Conservation (phyloP, 495 filamentous ascomycete species). For the Aspergillus kassunensis region DNA sequence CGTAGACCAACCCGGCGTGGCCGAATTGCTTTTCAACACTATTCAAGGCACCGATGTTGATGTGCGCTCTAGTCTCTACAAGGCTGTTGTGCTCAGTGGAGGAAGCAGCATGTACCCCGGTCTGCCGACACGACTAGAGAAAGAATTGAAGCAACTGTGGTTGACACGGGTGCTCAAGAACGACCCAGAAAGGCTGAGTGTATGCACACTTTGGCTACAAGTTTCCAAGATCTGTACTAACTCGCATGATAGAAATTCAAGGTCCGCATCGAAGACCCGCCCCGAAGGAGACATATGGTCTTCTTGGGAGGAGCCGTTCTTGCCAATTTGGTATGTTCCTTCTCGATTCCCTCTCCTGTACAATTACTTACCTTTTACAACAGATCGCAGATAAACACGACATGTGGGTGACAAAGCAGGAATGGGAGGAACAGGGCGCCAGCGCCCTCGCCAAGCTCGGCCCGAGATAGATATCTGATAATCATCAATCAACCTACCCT, state of each 20-base stretch:
- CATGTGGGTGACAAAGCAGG: constrained; percentile 97
- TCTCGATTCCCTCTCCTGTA: not conserved
- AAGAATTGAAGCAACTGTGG: constrained; percentile 98
- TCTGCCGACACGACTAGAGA: constrained; percentile 89
- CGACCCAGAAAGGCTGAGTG: constrained; percentile 84
- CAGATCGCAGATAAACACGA: constrained; percentile 94
- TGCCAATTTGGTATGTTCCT: constrained; percentile 72
- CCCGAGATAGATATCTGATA: constrained; percentile 37
- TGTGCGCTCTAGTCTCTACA: constrained; percentile 87
- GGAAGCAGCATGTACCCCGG: constrained; percentile 99
- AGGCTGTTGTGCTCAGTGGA: constrained; percentile 93
- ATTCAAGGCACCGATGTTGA: constrained; percentile 96
- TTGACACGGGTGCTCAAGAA: constrained; percentile 84
- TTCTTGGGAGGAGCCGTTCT: constrained; percentile 96
- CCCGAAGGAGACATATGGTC: constrained; percentile 95
- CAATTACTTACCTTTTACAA: constrained; percentile 16
- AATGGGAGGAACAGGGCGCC: constrained; percentile 94
- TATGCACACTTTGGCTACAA: constrained; percentile 28
- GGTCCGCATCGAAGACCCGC: constrained; percentile 97
- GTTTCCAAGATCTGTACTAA: constrained; percentile 15
- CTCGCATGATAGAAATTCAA: constrained; percentile 77
- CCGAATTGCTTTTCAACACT: constrained; percentile 96
- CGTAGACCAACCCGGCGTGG: constrained; percentile 94
- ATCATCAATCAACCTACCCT: constrained; percentile 24
- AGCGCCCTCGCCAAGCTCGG: constrained; percentile 87